Percentiles rank a stretch among this genome's conserved stretches.
phyloP scores from a whole-genome alignment of 208 protist species.

The Acanthamoeba healyi region DNA sequence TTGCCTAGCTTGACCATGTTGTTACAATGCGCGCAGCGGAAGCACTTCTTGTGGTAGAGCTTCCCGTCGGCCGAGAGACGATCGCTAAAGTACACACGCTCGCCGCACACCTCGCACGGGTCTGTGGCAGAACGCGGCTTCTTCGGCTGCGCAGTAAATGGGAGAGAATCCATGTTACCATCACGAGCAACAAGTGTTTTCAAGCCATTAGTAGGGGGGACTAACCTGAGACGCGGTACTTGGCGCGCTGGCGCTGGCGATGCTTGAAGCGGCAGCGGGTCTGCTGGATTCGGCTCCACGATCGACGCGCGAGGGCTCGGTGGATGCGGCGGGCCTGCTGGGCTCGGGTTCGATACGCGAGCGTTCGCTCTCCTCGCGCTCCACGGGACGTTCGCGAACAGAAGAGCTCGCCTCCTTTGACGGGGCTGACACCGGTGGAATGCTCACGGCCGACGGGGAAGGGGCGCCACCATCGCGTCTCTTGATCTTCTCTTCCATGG shows the following conservation, averaged over 20 bases:
- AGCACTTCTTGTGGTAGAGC: constrained; percentile 85
- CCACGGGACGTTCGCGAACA: neutral
- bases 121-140: neutral
- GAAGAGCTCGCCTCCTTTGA: neutral
- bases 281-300: too few relatives aligned
- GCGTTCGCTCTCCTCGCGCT: neutral
- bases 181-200: too few relatives aligned
- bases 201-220: too few relatives aligned
- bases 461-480: neutral
- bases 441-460: neutral
- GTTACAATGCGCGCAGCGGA: constrained; percentile 85
- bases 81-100: constrained; percentile 82
- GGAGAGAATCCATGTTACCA: too few relatives aligned
- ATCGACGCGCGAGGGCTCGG: too few relatives aligned
- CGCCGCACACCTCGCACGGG: constrained; percentile 77
- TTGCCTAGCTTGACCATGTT: constrained; percentile 80
- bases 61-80: constrained; percentile 76
- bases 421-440: neutral
- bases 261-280: too few relatives aligned
- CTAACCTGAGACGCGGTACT: too few relatives aligned
- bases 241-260: too few relatives aligned
- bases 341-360: neutral
- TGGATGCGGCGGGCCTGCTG: neutral
- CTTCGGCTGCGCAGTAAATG: too few relatives aligned
- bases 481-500: constrained; percentile 64